phyloP scores from a whole-genome alignment of 2,329 filamentous ascomycete genomes.

The Fusarium chlamydosporum region DNA sequence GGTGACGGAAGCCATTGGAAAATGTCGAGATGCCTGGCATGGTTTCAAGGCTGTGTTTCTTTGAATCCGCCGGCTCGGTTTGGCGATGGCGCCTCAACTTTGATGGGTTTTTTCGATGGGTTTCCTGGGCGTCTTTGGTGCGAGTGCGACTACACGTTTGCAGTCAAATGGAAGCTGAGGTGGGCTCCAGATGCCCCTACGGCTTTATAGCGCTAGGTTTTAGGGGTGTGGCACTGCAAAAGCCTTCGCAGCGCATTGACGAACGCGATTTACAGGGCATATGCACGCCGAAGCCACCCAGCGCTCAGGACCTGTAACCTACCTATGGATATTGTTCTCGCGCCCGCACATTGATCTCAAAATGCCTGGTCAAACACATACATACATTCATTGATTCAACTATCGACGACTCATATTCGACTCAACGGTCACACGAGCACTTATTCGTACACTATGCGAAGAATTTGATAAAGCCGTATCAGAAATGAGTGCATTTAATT shows the following conservation, averaged over 20 bases:
- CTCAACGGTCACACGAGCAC: not conserved
- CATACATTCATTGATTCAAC: not conserved
- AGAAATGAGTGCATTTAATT: not conserved
- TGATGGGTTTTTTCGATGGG: constrained; percentile 51
- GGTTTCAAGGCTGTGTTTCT: constrained; percentile 50
- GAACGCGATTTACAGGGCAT: constrained; percentile 26
- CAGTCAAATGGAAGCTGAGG: constrained; percentile 35
- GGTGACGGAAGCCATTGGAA: constrained; percentile 67
- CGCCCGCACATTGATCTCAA: not conserved
- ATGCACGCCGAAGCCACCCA: constrained; percentile 23
- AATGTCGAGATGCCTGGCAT: constrained; percentile 56
- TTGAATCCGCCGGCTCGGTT: constrained; percentile 41
- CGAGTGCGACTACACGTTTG: constrained; percentile 45
- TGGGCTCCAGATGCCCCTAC: constrained; percentile 17
- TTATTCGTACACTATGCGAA: not conserved
- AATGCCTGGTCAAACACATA: not conserved
- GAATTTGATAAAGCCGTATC: not conserved
- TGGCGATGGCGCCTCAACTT: constrained; percentile 50
- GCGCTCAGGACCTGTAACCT: not conserved
- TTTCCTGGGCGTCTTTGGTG: constrained; percentile 45
- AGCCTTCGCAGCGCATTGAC: constrained; percentile 26
- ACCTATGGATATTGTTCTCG: no score
- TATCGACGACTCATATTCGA: not conserved
- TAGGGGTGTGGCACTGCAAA: constrained; percentile 28
- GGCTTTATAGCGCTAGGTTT: constrained; percentile 33